Percentiles rank a stretch among this genome's conserved stretches.
These are phyloP conservation scores for Trypanosomatidae sp. DNA, from an alignment of 208 protist genomes.

Conservation along the genomic window DNA sequence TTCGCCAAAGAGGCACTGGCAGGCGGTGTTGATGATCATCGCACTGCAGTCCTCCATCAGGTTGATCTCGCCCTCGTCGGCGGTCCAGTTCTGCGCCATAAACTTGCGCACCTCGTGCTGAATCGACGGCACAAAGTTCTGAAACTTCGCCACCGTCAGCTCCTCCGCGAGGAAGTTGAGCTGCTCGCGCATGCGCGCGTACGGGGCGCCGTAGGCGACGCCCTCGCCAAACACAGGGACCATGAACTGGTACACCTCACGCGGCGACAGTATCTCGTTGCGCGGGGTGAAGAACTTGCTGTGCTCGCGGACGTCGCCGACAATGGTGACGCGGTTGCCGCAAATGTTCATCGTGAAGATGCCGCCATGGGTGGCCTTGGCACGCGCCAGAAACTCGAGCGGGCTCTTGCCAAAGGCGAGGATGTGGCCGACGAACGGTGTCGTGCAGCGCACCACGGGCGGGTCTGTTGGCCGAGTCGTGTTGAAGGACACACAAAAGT, in stretches of 20 bases:
- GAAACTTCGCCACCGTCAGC: slow-evolving; percentile 75
- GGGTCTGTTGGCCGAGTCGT: slow-evolving; percentile 60
- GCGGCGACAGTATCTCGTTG: slow-evolving; percentile 72
- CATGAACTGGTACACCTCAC: slow-evolving; percentile 83
- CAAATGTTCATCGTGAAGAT: slow-evolving; percentile 78
- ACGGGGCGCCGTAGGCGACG: slow-evolving; percentile 68
- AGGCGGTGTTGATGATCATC: slow-evolving; percentile 91
- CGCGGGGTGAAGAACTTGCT: slow-evolving; percentile 68
- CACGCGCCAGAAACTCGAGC: slow-evolving; percentile 36
- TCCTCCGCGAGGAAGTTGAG: slow-evolving; percentile 80
- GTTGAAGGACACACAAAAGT: slow-evolving; percentile 74
- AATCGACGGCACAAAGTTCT: slow-evolving; percentile 79
- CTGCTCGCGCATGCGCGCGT: slow-evolving; percentile 77
- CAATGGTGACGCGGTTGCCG: slow-evolving; percentile 65
- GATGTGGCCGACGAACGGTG: slow-evolving; percentile 64
- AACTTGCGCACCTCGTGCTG: slow-evolving; percentile 78
- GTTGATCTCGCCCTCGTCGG: slow-evolving; percentile 71
- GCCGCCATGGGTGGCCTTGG: slow-evolving; percentile 50
- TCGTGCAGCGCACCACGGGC: slow-evolving; percentile 32
- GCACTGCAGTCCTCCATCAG: slow-evolving; percentile 73
- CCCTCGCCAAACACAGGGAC: slow-evolving; percentile 77
- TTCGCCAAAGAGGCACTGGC: slow-evolving; percentile 85
- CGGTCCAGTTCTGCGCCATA: slow-evolving; percentile 60
- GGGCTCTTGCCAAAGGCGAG: slow-evolving; percentile 59
- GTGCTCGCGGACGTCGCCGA: slow-evolving; percentile 64